phyloP scores from a whole-genome alignment of 2,329 filamentous ascomycete genomes.

The Claviceps lovelessii region DNA sequence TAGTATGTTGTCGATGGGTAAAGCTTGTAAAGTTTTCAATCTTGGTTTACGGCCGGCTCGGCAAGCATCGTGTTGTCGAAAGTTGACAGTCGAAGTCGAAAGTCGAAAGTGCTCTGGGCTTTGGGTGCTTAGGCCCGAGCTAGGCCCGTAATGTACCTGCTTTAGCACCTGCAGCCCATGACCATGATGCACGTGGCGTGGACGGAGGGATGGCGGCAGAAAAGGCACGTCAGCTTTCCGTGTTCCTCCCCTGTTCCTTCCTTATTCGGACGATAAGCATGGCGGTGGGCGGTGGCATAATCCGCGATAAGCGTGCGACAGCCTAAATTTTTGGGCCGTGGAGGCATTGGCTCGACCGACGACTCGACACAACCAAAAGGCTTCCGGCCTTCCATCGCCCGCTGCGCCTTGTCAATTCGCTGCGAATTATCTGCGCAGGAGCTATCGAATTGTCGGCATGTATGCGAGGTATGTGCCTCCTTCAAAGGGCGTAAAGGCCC shows the following conservation, averaged over 20 bases:
- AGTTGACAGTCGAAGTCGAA: no score
- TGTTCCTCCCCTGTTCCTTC: no score
- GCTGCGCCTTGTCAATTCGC: no score
- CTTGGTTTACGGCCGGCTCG: background rate
- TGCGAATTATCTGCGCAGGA: background rate
- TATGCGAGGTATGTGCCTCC: constrained; percentile 31
- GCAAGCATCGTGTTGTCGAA: no score
- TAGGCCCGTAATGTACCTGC: background rate
- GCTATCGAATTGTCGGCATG: constrained; percentile 14
- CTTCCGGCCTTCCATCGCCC: background rate
- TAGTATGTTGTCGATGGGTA: background rate
- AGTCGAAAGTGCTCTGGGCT: background rate
- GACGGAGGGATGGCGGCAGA: background rate
- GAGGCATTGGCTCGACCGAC: background rate
- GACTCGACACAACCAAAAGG: background rate
- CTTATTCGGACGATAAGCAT: constrained; percentile 13
- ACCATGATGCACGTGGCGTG: background rate
- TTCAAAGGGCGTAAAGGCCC: constrained; percentile 11
- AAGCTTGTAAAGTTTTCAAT: background rate
- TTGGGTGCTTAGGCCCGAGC: background rate
- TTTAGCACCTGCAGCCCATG: background rate
- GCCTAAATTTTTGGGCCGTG: constrained; percentile 21
- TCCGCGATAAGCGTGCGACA: constrained; percentile 17
- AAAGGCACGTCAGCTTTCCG: background rate
- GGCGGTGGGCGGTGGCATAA: constrained; percentile 26